Evolutionary conservation across 202 grass and related monocot genomes (phyloP).

Genomic region (Sporobolus alterniflorus): DNA sequence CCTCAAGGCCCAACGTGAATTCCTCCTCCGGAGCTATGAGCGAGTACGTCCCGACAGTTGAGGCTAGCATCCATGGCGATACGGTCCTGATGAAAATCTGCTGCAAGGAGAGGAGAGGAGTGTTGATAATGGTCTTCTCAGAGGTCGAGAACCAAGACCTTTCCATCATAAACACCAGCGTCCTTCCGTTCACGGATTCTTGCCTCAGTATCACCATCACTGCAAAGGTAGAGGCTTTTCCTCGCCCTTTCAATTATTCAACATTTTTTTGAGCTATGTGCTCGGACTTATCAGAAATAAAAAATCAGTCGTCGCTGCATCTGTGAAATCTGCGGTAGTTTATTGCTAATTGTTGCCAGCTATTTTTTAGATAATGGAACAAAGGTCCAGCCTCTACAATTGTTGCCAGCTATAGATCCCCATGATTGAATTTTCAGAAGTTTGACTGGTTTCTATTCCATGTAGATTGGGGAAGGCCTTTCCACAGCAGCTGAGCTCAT

Average conservation of each 20-base stretch:
- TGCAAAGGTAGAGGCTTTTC: conserved; percentile 59
- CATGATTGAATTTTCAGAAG: neutral
- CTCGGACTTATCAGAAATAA: too few species aligned
- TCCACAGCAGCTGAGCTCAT: conserved; percentile 55
- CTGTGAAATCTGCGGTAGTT: too few species aligned
- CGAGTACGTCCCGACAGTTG: conserved; percentile 33
- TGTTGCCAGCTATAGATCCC: too few species aligned
- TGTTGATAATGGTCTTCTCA: conserved; percentile 67
- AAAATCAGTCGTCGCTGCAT: too few species aligned
- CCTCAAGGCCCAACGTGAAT: neutral
- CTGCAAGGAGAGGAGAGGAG: conserved; percentile 67
- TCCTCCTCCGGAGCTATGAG: neutral
- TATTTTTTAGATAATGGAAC: too few species aligned
- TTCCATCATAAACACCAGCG: conserved; percentile 73
- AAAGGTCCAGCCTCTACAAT: too few species aligned
- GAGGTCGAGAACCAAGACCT: conserved; percentile 73
- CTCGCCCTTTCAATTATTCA: neutral
- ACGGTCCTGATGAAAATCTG: conserved; percentile 69
- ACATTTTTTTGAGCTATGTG: neutral
- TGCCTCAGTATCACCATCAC: conserved; percentile 76
- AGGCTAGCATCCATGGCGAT: conserved; percentile 59
- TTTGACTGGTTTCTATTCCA: neutral
- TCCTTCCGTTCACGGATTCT: conserved; percentile 57
- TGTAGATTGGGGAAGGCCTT: conserved; percentile 80
- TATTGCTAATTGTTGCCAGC: too few species aligned